Evolutionary conservation across 305 asterid species (phyloP).

Genomic region (Fraxinus angustifolia): DNA sequence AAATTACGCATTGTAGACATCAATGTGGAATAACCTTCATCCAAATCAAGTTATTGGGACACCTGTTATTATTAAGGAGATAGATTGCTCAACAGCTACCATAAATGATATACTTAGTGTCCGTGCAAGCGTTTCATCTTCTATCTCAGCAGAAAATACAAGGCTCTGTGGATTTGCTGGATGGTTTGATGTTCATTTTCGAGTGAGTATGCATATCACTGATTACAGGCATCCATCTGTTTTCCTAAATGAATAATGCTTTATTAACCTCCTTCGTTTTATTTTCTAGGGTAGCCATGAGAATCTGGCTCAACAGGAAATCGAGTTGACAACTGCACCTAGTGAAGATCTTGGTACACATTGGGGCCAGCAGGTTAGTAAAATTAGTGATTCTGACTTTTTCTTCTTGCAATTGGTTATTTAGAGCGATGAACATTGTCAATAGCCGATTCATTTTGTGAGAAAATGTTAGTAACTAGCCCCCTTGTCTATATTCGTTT

Average conservation of each 20-base stretch:
- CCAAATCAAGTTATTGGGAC: slow-evolving; percentile 88
- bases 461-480: neutral
- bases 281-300: slow-evolving; percentile 52
- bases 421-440: neutral
- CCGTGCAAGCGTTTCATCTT: slow-evolving; percentile 56
- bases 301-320: slow-evolving; percentile 67
- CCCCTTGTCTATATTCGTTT: neutral
- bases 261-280: slow-evolving; percentile 19
- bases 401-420: neutral
- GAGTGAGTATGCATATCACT: slow-evolving; percentile 50
- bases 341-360: slow-evolving; percentile 66
- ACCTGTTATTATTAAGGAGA: slow-evolving; percentile 65
- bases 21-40: slow-evolving; percentile 83
- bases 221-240: neutral
- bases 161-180: slow-evolving; percentile 81
- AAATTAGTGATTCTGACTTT: neutral
- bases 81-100: slow-evolving; percentile 71
- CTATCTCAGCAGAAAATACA: slow-evolving; percentile 54
- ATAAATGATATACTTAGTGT: slow-evolving; percentile 56
- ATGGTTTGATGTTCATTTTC: slow-evolving; percentile 99
- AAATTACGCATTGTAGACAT: slow-evolving; percentile 49
- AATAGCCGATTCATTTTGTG: neutral
- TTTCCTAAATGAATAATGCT: slow-evolving; percentile 1
- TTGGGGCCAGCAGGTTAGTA: slow-evolving; percentile 96
- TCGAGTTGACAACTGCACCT: slow-evolving; percentile 87